Conservation (phyloP, 2,329 filamentous ascomycete species). For the Blumeriella jaapii region DNA sequence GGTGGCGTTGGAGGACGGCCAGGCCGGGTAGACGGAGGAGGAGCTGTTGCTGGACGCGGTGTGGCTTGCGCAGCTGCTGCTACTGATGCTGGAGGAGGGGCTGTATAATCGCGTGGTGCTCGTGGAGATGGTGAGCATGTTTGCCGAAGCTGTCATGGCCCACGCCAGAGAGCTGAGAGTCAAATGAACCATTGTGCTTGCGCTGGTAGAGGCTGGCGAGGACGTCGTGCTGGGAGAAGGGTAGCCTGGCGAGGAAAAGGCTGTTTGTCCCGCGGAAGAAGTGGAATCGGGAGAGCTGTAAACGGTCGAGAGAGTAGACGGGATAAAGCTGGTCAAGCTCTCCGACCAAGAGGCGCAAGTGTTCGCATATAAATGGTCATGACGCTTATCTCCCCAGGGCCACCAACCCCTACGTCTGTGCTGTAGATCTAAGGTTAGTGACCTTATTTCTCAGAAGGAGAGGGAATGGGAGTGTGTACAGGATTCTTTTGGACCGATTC, state of each 20-base stretch:
- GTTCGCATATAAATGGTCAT: too few relatives aligned
- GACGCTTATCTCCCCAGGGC: slow-evolving; percentile 3
- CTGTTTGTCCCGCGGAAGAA: background rate
- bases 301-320: background rate
- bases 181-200: background rate
- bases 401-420: background rate
- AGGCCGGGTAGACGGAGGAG: background rate
- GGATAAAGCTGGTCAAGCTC: background rate
- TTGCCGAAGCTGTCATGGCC: too few relatives aligned
- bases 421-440: background rate
- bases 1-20: background rate
- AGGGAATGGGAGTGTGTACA: background rate
- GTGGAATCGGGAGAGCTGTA: background rate
- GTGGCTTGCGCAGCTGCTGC: background rate
- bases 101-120: too few relatives aligned
- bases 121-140: too few relatives aligned
- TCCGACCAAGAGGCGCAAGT: slow-evolving; percentile 3
- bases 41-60: background rate
- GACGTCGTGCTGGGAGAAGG: background rate
- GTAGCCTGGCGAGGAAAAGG: background rate
- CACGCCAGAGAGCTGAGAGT: background rate
- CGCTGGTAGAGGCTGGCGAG: background rate
- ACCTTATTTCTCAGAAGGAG: background rate
- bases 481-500: slow-evolving; percentile 5
- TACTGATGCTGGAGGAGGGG: too few relatives aligned